phyloP scores from a whole-genome alignment of 306 rosid genomes.

The Vigna hirtella region DNA sequence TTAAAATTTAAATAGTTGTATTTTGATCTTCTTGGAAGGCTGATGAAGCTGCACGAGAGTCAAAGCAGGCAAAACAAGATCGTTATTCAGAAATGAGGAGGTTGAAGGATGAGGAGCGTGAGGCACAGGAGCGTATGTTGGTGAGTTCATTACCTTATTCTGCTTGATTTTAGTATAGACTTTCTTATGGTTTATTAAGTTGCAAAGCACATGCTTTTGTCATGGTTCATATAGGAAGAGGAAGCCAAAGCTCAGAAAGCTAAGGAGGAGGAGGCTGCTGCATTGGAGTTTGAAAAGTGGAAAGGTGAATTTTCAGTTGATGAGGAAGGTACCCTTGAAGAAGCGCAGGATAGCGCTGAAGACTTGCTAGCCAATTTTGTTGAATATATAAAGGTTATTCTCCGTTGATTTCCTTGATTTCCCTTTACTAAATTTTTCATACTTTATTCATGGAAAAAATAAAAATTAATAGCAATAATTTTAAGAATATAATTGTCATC shows the following conservation, averaged over 20 bases:
- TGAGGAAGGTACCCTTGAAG: slow-evolving; percentile 92
- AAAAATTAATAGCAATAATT: slow-evolving; percentile 18
- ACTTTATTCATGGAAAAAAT: slow-evolving; percentile 9
- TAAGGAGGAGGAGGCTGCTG: slow-evolving; percentile 96
- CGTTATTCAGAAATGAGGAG: slow-evolving; percentile 80
- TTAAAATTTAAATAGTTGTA: slow-evolving; percentile 30
- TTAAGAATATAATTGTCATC: slow-evolving; percentile 1
- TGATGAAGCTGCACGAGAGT: slow-evolving; percentile 84
- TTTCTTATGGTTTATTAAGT: slow-evolving; percentile 36
- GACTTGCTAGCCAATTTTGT: slow-evolving; percentile 84
- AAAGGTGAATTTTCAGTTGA: slow-evolving; percentile 94
- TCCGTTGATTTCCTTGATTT: slow-evolving; percentile 24
- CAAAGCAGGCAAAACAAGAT: slow-evolving; percentile 81
- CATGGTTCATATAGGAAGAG: slow-evolving; percentile 76
- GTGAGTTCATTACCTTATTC: slow-evolving; percentile 53
- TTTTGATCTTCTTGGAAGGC: slow-evolving; percentile 61
- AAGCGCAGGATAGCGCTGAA: slow-evolving; percentile 70
- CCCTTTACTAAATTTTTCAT: slow-evolving; percentile 3
- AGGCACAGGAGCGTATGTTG: slow-evolving; percentile 76
- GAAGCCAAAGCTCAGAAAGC: slow-evolving; percentile 89
- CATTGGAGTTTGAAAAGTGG: slow-evolving; percentile 97
- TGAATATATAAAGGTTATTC: slow-evolving; percentile 82
- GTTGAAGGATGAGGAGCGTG: slow-evolving; percentile 95
- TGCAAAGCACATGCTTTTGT: slow-evolving; percentile 27
- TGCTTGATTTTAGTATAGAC: slow-evolving; percentile 25